Evolutionary conservation across 257 asterid genomes (phyloP), one percentile per base, ranked within the genome.

Genomic region (Nyctanthes arbortristis): DNA sequence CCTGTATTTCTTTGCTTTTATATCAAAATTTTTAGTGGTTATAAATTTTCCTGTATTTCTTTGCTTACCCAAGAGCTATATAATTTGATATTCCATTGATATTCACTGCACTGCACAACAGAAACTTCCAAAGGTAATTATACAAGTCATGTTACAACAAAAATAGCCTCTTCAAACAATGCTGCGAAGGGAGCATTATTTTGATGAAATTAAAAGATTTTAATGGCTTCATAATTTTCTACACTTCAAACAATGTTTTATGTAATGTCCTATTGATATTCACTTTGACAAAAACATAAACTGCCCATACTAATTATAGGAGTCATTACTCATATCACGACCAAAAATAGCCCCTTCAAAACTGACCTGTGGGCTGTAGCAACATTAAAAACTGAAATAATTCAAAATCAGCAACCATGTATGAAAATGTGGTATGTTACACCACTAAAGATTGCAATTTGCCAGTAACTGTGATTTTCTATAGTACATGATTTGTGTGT

Each of bases 371-470:
- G 61, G 14, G 47, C 69, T 9, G 39, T 47, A 34, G 24, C 27
- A n/a, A 6, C 40, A 69, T 28, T 30, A 61, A 56, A 56, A 39
- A 59, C 66, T 24, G 20, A 28, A 52, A 13, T 12, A 40, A 28
- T 22, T 67, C 39, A 9, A 4, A 36, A 43, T 25, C 40, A 55
- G 45, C 34, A 61, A 66, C 33, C 16, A 11, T 13, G 60, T 20
- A 55, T 35, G 10, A 45, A 30, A 62, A 25, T 22, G 22, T 32
- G 40, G n/a, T n/a, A n/a, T n/a, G n/a, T n/a, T n/a, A n/a, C 66
- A 25, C 33, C 67, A 62, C 31, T 45, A 22, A 25, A 43, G 66
- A 72, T 27, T 60, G 70, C 75, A 39, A n/a, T n/a, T n/a, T n/a
- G n/a, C n/a, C n/a, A n/a, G n/a, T n/a, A n/a, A n/a, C n/a, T n/a